These are phyloP conservation scores for Pseudogymnoascus sp. DNA, from an alignment of 2,329 filamentous ascomycete species.

Conservation along the genomic window DNA sequence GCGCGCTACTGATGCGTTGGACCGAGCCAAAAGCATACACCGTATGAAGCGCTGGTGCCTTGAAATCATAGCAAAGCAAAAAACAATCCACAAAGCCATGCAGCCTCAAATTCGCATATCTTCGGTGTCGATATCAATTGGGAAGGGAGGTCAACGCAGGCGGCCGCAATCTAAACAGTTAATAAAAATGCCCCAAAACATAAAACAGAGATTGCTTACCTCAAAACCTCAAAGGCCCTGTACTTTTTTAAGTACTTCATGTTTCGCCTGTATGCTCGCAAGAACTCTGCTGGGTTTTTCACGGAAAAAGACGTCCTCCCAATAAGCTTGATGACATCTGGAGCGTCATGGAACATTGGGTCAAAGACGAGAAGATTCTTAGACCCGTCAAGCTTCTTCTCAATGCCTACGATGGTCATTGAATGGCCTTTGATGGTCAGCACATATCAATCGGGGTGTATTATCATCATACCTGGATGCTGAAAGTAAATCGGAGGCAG, in stretches of 20 bases:
- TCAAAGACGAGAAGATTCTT: conserved; percentile 79
- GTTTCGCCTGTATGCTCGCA: conserved; percentile 69
- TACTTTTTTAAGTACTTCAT: conserved; percentile 61
- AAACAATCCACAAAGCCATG: not conserved
- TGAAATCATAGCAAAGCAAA: not conserved
- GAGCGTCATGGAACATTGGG: conserved; percentile 68
- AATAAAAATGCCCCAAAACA: not conserved
- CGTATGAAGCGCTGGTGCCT: not conserved
- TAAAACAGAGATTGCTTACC: conserved; percentile 41
- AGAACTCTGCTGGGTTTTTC: conserved; percentile 43
- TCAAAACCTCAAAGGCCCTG: conserved; percentile 71
- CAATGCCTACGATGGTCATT: conserved; percentile 80
- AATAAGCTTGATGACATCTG: conserved; percentile 52
- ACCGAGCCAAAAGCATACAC: not conserved
- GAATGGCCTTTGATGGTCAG: conserved; percentile 62
- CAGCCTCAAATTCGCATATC: not conserved
- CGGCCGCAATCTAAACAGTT: not conserved
- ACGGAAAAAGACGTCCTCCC: conserved; percentile 39
- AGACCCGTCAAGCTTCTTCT: conserved; percentile 57
- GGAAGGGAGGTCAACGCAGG: not conserved
- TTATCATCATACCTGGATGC: conserved; percentile 51
- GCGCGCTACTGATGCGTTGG: not conserved
- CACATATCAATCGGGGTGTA: not conserved
- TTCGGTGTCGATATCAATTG: not conserved
- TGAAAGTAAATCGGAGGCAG: conserved; percentile 87